These are phyloP conservation scores for Luffa acutangula DNA, from an alignment of 306 rosid species.

Conservation along the genomic window DNA sequence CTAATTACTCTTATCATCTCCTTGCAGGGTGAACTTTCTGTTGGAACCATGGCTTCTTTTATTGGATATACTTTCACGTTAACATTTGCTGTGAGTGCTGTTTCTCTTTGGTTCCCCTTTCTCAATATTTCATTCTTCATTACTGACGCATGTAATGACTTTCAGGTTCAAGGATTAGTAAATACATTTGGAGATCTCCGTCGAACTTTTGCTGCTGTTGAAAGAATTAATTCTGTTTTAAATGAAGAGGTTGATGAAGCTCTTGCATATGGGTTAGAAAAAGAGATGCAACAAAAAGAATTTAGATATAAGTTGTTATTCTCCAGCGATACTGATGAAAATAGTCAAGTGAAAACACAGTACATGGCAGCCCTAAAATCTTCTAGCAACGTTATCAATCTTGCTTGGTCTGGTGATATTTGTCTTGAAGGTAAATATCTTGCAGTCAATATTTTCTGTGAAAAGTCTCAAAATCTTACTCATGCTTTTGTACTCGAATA, in stretches of 20 bases:
- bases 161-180: constrained; percentile 97
- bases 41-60: constrained; percentile 92
- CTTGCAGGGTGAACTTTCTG: constrained; percentile 82
- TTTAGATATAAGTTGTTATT: constrained; percentile 45
- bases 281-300: constrained; percentile 63
- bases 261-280: constrained; percentile 87
- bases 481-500: neutral
- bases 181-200: constrained; percentile 95
- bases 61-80: constrained; percentile 95
- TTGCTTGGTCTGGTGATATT: constrained; percentile 81
- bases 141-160: neutral
- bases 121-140: constrained; percentile 2
- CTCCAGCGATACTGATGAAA: constrained; percentile 27
- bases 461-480: neutral
- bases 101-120: constrained; percentile 15
- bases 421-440: constrained; percentile 69
- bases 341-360: constrained; percentile 31
- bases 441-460: neutral
- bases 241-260: constrained; percentile 77
- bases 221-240: constrained; percentile 85
- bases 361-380: constrained; percentile 86
- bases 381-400: constrained; percentile 40
- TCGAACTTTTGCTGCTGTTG: constrained; percentile 70
- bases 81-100: constrained; percentile 73
- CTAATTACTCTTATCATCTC: constrained; percentile 20